Evolutionary conservation across 768 basidiomycete species (phyloP).

Genomic region (Rhodotorula taiwanensis): DNA sequence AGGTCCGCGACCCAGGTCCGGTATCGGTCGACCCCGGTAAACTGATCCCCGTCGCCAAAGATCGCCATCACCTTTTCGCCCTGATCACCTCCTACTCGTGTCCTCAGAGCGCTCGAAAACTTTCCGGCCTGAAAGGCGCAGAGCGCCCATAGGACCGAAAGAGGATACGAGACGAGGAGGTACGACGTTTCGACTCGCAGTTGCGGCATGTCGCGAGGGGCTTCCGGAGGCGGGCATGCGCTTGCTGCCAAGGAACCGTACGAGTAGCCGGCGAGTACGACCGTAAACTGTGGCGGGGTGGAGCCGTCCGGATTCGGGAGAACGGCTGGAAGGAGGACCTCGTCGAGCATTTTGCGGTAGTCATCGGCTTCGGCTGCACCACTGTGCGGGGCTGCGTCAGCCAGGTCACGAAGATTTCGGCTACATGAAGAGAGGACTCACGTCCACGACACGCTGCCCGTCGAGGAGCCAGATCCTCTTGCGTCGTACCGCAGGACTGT

Average conservation of each 20-base stretch:
- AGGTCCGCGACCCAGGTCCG: constrained; percentile 6
- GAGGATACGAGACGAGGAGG: constrained; percentile 39
- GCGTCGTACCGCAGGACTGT: constrained; percentile 15
- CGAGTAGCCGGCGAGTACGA: constrained; percentile 37
- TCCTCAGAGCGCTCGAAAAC: constrained; percentile 1
- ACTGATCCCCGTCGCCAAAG: constrained; percentile 35
- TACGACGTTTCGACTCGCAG: constrained; percentile 2
- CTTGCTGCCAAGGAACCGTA: constrained; percentile 35
- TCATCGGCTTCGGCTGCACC: constrained; percentile 28
- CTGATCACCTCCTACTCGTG: not conserved
- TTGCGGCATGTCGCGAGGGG: not conserved
- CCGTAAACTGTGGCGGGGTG: not conserved
- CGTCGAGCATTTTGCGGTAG: constrained; percentile 23
- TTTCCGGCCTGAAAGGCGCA: constrained; percentile 14
- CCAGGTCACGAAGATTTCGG: too few species aligned
- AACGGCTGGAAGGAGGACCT: constrained; percentile 15
- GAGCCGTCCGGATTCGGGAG: not conserved
- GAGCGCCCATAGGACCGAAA: constrained; percentile 39
- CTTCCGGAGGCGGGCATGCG: constrained; percentile 5
- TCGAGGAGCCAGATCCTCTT: constrained; percentile 8
- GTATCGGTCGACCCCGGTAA: constrained; percentile 21
- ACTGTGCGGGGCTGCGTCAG: not conserved
- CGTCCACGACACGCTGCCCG: constrained; percentile 20
- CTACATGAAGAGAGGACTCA: constrained; percentile 4
- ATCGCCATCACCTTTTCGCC: constrained; percentile 11